Percentiles rank a stretch among this genome's conserved stretches.
Conservation (phyloP, 2,329 filamentous ascomycete species). For the Paracamarosporium sp. region DNA sequence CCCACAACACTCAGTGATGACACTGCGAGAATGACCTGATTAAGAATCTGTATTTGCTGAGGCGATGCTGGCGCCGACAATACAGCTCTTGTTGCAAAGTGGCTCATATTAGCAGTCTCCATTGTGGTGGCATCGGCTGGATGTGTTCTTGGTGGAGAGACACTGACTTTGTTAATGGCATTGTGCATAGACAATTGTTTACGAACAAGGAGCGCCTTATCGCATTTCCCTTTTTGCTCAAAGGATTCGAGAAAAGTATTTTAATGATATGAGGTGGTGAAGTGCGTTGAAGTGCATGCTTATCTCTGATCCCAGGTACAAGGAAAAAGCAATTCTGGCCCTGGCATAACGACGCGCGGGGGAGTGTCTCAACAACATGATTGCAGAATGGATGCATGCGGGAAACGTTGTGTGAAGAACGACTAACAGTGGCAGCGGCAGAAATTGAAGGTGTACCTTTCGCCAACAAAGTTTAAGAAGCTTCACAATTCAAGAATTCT, state of each 20-base stretch:
- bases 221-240: background rate
- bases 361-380: background rate
- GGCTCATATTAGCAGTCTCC: background rate
- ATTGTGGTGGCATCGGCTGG: background rate
- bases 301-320: background rate
- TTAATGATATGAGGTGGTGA: background rate
- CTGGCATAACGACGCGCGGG: background rate
- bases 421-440: background rate
- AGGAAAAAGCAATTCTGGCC: slow-evolving; percentile 1
- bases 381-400: background rate
- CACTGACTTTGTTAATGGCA: background rate
- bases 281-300: background rate
- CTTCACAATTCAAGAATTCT: background rate
- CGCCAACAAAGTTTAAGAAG: background rate
- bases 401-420: background rate
- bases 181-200: background rate
- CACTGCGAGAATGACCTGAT: slow-evolving; percentile 38
- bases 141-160: background rate
- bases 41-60: slow-evolving; percentile 20
- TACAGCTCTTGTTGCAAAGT: slow-evolving; percentile 5
- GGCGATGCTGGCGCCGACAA: slow-evolving; percentile 17
- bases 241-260: background rate
- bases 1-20: slow-evolving; percentile 45
- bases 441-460: background rate
- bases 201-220: background rate